A percentile compares a stretch with the other conserved stretches of the same genome.
Conservation (phyloP, 495 filamentous ascomycete genomes). For the Penicillium steckii region DNA sequence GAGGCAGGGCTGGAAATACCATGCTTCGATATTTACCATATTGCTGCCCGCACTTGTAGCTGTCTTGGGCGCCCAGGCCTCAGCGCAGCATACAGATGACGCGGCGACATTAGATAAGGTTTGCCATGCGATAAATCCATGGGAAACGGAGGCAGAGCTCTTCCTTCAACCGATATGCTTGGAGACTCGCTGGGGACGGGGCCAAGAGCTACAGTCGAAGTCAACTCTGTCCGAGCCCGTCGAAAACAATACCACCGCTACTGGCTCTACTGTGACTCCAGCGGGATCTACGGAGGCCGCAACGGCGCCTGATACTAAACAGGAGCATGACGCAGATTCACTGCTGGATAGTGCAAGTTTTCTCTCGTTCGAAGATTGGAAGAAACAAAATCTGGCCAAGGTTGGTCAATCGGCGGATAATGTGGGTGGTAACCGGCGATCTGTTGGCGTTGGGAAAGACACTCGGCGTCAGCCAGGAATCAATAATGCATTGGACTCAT, state of each 20-base stretch:
- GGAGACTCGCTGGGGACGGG: conserved; percentile 15
- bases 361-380: conserved; percentile 98
- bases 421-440: conserved; percentile 49
- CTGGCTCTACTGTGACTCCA: conserved; percentile 1
- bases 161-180: conserved; percentile 17
- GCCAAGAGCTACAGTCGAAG: not conserved
- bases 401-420: conserved; percentile 80
- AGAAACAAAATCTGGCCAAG: conserved; percentile 86
- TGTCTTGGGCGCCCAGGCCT: conserved; percentile 4
- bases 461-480: conserved; percentile 52
- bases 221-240: not conserved
- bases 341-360: conserved; percentile 82
- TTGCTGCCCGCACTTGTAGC: conserved; percentile 4
- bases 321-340: conserved; percentile 60
- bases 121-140: conserved; percentile 12
- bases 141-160: conserved; percentile 20
- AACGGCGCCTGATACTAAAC: conserved; percentile 17
- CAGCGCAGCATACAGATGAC: not conserved
- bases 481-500: conserved; percentile 65
- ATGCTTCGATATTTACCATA: conserved; percentile 6
- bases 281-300: conserved; percentile 4
- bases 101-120: conserved; percentile 3
- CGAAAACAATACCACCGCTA: conserved; percentile 5
- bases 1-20: conserved; percentile 5
- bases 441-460: conserved; percentile 39